phyloP scores from a whole-genome alignment of 306 rosid genomes.

The Acacia melanoxylon region DNA sequence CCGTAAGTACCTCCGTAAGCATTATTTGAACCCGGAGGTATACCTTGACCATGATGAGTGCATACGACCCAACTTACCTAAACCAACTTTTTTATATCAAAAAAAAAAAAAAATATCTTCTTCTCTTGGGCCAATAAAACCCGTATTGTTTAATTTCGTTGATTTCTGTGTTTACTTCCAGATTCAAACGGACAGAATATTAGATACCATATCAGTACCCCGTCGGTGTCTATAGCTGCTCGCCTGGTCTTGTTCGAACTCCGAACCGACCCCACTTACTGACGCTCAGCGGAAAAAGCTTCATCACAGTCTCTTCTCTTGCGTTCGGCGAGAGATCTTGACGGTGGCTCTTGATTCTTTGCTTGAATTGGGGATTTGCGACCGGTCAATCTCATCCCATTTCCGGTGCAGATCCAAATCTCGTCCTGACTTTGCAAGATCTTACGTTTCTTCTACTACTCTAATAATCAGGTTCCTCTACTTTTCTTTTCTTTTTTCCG shows the following conservation, averaged over 20 bases:
- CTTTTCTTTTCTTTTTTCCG: not conserved
- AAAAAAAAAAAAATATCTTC: too few relatives aligned
- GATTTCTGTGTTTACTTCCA: not conserved
- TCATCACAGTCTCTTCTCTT: not conserved
- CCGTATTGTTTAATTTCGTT: not conserved
- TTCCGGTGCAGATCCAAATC: conserved; percentile 33
- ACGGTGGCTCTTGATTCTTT: conserved; percentile 41
- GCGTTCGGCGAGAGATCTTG: conserved; percentile 20
- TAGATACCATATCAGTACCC: not conserved
- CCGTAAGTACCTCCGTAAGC: too few relatives aligned
- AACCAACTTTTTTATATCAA: too few relatives aligned
- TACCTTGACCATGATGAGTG: too few relatives aligned
- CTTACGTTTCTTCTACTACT: conserved; percentile 15
- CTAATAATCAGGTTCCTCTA: conserved; percentile 28
- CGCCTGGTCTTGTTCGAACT: not conserved
- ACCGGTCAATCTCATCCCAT: conserved; percentile 40
- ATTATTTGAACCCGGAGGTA: too few relatives aligned
- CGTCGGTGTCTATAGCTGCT: not conserved
- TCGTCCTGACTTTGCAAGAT: conserved; percentile 27
- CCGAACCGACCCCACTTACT: not conserved
- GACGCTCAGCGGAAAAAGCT: not conserved
- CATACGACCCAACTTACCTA: too few relatives aligned
- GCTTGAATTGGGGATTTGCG: conserved; percentile 27
- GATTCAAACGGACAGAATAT: not conserved
- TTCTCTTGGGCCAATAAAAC: too few relatives aligned